Conservation (phyloP, 1,284 basidiomycete species). For the Cryptococcus hybrid region DNA sequence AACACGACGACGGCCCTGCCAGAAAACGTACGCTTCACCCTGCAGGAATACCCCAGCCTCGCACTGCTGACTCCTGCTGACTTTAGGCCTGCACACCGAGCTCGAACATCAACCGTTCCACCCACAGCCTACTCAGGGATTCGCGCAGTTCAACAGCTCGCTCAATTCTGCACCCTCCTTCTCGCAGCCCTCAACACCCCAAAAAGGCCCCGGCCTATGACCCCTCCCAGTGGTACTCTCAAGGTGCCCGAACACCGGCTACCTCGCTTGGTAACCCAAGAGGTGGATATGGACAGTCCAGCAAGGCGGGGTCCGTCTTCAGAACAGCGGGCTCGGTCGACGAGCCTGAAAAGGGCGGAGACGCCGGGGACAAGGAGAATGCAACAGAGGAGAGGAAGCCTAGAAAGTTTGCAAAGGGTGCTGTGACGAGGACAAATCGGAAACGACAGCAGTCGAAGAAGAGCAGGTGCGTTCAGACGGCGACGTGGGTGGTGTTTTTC, state of each 20-base stretch:
- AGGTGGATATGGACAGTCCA: constrained; percentile 45
- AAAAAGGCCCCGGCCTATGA: constrained; percentile 28
- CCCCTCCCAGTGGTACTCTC: constrained; percentile 32
- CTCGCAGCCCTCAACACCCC: constrained; percentile 11
- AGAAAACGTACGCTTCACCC: constrained; percentile 36
- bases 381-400: constrained; percentile 3
- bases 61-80: not conserved
- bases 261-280: constrained; percentile 26
- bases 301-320: constrained; percentile 5
- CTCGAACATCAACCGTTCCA: constrained; percentile 17
- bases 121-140: constrained; percentile 8
- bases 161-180: constrained; percentile 9
- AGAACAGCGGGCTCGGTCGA: not conserved
- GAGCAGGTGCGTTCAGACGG: constrained; percentile 30
- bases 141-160: constrained; percentile 12
- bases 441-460: constrained; percentile 54
- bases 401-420: constrained; percentile 59
- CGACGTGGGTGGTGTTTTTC: constrained; percentile 19
- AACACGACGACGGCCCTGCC: constrained; percentile 37
- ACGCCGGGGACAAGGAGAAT: constrained; percentile 12
- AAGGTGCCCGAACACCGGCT: constrained; percentile 9
- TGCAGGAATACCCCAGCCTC: not conserved
- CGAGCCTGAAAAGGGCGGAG: not conserved
- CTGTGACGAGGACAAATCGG: constrained; percentile 64
- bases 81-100: constrained; percentile 39